Conservation (phyloP, 345 rosid species). For the Psidium guajava region DNA sequence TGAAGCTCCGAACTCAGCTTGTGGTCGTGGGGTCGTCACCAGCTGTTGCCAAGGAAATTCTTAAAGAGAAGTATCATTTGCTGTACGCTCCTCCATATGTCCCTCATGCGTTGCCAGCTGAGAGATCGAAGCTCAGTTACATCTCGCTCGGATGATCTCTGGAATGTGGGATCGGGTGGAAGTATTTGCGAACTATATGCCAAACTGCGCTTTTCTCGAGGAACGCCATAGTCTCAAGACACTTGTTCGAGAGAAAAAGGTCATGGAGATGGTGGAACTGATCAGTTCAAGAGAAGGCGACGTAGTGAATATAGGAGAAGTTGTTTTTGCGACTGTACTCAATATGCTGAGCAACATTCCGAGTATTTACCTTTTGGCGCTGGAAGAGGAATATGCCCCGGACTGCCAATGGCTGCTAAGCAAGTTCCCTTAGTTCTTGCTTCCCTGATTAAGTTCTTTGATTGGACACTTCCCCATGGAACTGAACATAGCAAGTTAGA, state of each 20-base stretch:
- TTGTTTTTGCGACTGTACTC: constrained; percentile 13
- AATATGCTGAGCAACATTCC: constrained; percentile 15
- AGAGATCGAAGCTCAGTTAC: constrained; percentile 13
- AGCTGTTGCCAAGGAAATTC: constrained; percentile 21
- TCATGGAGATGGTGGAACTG: constrained; percentile 10
- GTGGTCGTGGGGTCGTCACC: constrained; percentile 20
- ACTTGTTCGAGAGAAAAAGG: constrained; percentile 9
- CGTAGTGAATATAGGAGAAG: constrained; percentile 15
- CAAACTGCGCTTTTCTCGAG: constrained; percentile 16
- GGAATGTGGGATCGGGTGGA: constrained; percentile 24
- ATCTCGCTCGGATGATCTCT: constrained; percentile 17
- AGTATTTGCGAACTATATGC: constrained; percentile 5
- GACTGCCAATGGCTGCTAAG: constrained; percentile 7
- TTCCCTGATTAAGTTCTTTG: constrained; percentile 9
- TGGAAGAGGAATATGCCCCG: constrained; percentile 20
- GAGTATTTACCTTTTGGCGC: constrained; percentile 14
- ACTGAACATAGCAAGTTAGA: background rate
- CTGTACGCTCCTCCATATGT: constrained; percentile 24
- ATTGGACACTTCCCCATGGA: constrained; percentile 13
- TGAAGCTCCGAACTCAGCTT: constrained; percentile 19
- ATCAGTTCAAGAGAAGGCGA: constrained; percentile 15
- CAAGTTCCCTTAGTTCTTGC: constrained; percentile 11
- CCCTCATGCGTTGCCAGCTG: constrained; percentile 16
- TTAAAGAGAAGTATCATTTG: constrained; percentile 14
- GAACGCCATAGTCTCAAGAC: constrained; percentile 6